These are phyloP conservation scores for Thyridium curvatum DNA, from an alignment of 2,329 filamentous ascomycete genomes.

Conservation along the genomic window DNA sequence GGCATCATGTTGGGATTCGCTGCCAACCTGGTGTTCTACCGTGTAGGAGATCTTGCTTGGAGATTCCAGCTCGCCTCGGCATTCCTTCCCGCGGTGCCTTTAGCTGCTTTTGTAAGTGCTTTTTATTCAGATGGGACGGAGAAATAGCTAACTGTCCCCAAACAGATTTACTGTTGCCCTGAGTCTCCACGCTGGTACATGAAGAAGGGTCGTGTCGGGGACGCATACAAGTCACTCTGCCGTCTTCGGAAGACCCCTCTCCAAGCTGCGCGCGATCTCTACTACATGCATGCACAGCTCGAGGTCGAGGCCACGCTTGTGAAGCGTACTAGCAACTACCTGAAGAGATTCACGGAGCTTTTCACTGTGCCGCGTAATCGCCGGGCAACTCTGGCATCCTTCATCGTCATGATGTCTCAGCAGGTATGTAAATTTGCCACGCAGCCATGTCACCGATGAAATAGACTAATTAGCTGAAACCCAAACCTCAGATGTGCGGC, in stretches of 20 bases:
- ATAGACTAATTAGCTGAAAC: too few relatives aligned
- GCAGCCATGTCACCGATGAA: too few relatives aligned
- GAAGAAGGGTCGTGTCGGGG: conserved; percentile 34
- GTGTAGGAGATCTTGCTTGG: conserved; percentile 35
- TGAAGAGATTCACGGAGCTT: conserved; percentile 48
- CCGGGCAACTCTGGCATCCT: conserved; percentile 51
- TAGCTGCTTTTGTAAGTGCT: conserved; percentile 19
- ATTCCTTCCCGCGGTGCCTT: conserved; percentile 18
- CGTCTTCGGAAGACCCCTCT: conserved; percentile 42
- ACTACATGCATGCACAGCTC: conserved; percentile 51
- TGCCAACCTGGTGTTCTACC: conserved; percentile 55
- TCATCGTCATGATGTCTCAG: conserved; percentile 64
- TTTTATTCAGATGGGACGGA: background rate
- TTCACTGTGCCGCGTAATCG: conserved; percentile 56
- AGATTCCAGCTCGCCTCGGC: conserved; percentile 1
- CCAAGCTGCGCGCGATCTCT: conserved; percentile 49
- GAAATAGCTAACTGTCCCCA: too few relatives aligned
- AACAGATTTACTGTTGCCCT: conserved; percentile 22
- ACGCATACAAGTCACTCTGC: conserved; percentile 41
- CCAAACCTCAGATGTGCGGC: conserved; percentile 30
- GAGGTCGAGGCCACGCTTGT: conserved; percentile 48
- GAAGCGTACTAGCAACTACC: conserved; percentile 33
- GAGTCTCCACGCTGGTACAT: conserved; percentile 47
- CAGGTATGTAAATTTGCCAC: conserved; percentile 27
- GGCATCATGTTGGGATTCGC: conserved; percentile 52